phyloP scores from a whole-genome alignment of 2,329 filamentous ascomycete genomes.

The Fusarium lateritium region DNA sequence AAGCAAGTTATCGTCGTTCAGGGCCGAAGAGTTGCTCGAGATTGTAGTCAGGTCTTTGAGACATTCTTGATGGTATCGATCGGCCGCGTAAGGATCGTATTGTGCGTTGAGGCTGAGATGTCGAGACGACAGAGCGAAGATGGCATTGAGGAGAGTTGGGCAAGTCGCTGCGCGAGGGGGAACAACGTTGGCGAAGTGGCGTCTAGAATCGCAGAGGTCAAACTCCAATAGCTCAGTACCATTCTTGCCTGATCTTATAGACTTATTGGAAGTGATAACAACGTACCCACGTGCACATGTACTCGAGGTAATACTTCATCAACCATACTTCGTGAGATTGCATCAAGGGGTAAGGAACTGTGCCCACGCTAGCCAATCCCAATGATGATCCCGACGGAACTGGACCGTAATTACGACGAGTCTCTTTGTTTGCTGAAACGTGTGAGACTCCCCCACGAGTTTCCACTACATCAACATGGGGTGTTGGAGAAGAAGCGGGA shows the following conservation, averaged over 20 bases:
- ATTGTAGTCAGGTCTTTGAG: conserved; percentile 65
- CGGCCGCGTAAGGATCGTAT: conserved; percentile 65
- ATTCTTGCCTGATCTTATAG: too few species aligned
- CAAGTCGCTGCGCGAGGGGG: conserved; percentile 66
- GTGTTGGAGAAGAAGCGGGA: neutral
- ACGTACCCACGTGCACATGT: conserved; percentile 51
- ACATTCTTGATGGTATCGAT: conserved; percentile 68
- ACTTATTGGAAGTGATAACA: neutral
- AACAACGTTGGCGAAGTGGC: conserved; percentile 68
- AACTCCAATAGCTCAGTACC: conserved; percentile 51
- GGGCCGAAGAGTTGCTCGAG: conserved; percentile 56
- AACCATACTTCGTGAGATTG: conserved; percentile 43
- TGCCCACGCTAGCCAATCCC: conserved; percentile 22
- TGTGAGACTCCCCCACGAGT: too few species aligned
- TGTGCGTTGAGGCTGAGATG: conserved; percentile 62
- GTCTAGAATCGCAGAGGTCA: conserved; percentile 58
- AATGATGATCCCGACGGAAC: conserved; percentile 13
- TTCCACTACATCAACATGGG: neutral
- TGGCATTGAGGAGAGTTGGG: conserved; percentile 68
- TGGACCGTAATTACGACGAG: neutral
- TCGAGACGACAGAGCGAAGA: conserved; percentile 69
- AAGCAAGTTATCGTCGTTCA: conserved; percentile 67
- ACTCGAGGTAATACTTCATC: conserved; percentile 50
- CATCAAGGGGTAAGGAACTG: conserved; percentile 39
- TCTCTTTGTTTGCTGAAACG: neutral